Percentiles rank a stretch among this genome's conserved stretches.
Conservation (phyloP, 495 filamentous ascomycete genomes). For the Neurospora intermedia region DNA sequence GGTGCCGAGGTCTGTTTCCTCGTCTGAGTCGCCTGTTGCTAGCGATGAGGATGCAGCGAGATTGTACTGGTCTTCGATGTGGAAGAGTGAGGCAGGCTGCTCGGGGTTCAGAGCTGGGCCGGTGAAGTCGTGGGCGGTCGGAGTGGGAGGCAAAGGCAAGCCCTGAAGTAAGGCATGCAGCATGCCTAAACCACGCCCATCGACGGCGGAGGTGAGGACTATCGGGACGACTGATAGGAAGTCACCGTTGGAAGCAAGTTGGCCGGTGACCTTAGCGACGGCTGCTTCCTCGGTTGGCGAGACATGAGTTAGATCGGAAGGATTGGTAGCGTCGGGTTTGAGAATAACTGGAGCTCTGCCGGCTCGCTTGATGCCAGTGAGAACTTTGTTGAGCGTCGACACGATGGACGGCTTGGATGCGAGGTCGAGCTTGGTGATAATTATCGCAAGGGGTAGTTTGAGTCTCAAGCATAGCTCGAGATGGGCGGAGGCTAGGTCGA, state of each 20-base stretch:
- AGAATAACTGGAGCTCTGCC: conserved; percentile 65
- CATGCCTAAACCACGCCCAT: conserved; percentile 68
- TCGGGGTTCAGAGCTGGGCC: conserved; percentile 36
- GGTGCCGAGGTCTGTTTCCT: conserved; percentile 32
- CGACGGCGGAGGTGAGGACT: conserved; percentile 76
- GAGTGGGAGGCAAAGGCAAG: conserved; percentile 58
- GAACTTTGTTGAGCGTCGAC: conserved; percentile 55
- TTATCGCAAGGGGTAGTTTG: conserved; percentile 59
- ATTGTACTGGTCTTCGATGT: conserved; percentile 70
- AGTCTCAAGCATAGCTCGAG: conserved; percentile 80
- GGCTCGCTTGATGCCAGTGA: conserved; percentile 66
- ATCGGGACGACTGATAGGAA: conserved; percentile 62
- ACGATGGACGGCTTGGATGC: conserved; percentile 60
- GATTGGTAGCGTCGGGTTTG: conserved; percentile 29
- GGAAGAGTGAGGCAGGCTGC: conserved; percentile 54
- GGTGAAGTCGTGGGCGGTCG: conserved; percentile 34
- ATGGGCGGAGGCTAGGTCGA: conserved; percentile 66
- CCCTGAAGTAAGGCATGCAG: conserved; percentile 71
- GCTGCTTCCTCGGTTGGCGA: conserved; percentile 37
- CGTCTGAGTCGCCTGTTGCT: conserved; percentile 25
- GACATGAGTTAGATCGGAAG: conserved; percentile 25
- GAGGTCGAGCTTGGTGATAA: conserved; percentile 86
- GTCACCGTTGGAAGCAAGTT: conserved; percentile 31
- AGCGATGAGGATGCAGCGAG: conserved; percentile 35
- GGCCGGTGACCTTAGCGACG: conserved; percentile 38